Conservation (phyloP, 1,284 basidiomycete genomes). For the Paramarasmius palmivorus region DNA sequence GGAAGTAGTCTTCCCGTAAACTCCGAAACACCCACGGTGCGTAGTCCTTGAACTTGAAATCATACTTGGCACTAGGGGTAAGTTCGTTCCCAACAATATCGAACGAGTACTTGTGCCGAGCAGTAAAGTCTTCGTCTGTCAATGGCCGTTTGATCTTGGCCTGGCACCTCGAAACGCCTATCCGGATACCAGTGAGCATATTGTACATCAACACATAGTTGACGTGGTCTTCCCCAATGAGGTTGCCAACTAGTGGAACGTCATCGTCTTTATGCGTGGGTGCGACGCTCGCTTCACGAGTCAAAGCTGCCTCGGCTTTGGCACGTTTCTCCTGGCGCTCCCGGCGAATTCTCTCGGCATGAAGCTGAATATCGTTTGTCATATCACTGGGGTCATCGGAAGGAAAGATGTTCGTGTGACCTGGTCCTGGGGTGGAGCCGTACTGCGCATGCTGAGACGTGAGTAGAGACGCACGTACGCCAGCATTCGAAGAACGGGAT, state of each 20-base stretch:
- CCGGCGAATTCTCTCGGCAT: constrained; percentile 80
- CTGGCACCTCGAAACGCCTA: constrained; percentile 94
- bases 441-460: constrained; percentile 10
- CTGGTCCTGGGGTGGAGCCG: constrained; percentile 8
- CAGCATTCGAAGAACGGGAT: not conserved
- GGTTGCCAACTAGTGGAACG: constrained; percentile 84
- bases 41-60: constrained; percentile 99
- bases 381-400: constrained; percentile 21
- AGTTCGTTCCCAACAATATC: constrained; percentile 98
- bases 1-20: constrained; percentile 91
- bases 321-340: constrained; percentile 73
- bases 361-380: constrained; percentile 57
- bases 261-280: constrained; percentile 40
- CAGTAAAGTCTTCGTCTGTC: constrained; percentile 85
- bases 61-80: constrained; percentile 94
- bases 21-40: constrained; percentile 98
- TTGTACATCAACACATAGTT: constrained; percentile 99
- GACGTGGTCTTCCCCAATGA: constrained; percentile 96
- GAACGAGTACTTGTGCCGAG: constrained; percentile 95
- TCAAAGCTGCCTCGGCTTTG: constrained; percentile 48
- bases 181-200: constrained; percentile 98
- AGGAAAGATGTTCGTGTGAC: constrained; percentile 1
- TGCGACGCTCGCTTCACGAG: constrained; percentile 25
- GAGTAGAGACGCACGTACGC: constrained; percentile 4
- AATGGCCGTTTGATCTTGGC: constrained; percentile 90